Percentiles rank a stretch among this genome's conserved stretches.
Evolutionary conservation across 2,329 filamentous ascomycete genomes (phyloP).

Genomic region (Berkeleyomyces rouxiae): DNA sequence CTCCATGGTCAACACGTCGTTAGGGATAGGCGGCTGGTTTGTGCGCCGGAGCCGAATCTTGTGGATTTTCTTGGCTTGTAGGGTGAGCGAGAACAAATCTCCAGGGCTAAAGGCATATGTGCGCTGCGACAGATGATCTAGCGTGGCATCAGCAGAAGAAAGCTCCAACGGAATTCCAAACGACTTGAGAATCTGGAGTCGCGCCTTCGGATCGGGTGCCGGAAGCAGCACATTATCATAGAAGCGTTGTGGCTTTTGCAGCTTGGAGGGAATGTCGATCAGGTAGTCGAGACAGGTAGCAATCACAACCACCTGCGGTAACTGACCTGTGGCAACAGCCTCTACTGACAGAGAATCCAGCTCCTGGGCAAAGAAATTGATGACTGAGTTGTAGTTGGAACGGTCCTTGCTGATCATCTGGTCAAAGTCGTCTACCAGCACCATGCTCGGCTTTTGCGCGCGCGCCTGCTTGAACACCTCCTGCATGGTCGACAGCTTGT

Average conservation of each 20-base stretch:
- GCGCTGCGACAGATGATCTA: slow-evolving; percentile 48
- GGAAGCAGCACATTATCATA: slow-evolving; percentile 53
- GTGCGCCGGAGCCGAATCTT: slow-evolving; percentile 19
- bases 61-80: slow-evolving; percentile 19
- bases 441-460: slow-evolving; percentile 53
- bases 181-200: slow-evolving; percentile 57
- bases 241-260: slow-evolving; percentile 51
- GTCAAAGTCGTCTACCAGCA: slow-evolving; percentile 67
- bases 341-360: slow-evolving; percentile 36
- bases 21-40: slow-evolving; percentile 28
- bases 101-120: slow-evolving; percentile 78
- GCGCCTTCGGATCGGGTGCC: slow-evolving; percentile 53
- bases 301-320: slow-evolving; percentile 51
- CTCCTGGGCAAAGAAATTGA: slow-evolving; percentile 34
- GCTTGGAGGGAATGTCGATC: slow-evolving; percentile 51
- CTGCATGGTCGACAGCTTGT: slow-evolving; percentile 43
- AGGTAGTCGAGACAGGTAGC: slow-evolving; percentile 57
- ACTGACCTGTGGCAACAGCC: slow-evolving; percentile 21
- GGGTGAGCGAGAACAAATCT: slow-evolving; percentile 52
- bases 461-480: slow-evolving; percentile 54
- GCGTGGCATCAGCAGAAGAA: slow-evolving; percentile 32
- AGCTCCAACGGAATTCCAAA: slow-evolving; percentile 32
- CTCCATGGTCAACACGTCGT: slow-evolving; percentile 25
- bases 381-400: slow-evolving; percentile 32
- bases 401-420: slow-evolving; percentile 47